These are phyloP conservation scores for Leccinum huronense DNA, from an alignment of 1,284 basidiomycete species.

Conservation along the genomic window DNA sequence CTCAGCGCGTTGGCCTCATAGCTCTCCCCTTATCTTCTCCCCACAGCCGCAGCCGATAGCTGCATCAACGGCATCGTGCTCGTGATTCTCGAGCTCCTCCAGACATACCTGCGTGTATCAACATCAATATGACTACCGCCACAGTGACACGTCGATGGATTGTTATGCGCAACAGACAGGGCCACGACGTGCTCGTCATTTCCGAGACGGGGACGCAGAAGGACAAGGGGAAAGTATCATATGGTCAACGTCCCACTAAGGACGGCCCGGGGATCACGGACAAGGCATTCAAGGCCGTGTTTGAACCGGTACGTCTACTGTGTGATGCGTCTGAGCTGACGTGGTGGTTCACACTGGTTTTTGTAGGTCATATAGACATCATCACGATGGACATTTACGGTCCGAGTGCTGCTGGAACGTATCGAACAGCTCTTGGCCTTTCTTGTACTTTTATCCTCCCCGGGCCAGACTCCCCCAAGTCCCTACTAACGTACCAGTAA, in stretches of 20 bases:
- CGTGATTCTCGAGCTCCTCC: constrained; percentile 83
- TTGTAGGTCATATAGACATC: constrained; percentile 39
- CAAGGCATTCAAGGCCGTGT: constrained; percentile 76
- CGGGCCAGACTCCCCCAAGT: no score
- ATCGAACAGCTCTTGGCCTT: no score
- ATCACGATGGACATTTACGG: constrained; percentile 34
- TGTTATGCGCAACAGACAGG: constrained; percentile 95
- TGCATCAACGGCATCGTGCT: constrained; percentile 98
- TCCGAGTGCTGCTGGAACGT: no score
- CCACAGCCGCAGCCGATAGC: constrained; percentile 82
- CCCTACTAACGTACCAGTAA: no score
- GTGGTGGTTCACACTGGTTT: background rate
- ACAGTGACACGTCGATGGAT: constrained; percentile 98
- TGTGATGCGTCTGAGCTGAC: background rate
- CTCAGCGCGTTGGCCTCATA: background rate
- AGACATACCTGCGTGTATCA: constrained; percentile 80
- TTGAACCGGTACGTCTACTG: constrained; percentile 72
- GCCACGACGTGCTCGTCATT: constrained; percentile 98
- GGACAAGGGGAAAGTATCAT: constrained; percentile 87
- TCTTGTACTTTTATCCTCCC: no score
- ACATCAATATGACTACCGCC: constrained; percentile 99
- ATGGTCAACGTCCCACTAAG: constrained; percentile 92
- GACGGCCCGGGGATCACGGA: constrained; percentile 83
- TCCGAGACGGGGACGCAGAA: constrained; percentile 90
- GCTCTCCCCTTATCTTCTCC: background rate